Conservation (phyloP, 1,284 basidiomycete species). For the Irpex sp. region DNA sequence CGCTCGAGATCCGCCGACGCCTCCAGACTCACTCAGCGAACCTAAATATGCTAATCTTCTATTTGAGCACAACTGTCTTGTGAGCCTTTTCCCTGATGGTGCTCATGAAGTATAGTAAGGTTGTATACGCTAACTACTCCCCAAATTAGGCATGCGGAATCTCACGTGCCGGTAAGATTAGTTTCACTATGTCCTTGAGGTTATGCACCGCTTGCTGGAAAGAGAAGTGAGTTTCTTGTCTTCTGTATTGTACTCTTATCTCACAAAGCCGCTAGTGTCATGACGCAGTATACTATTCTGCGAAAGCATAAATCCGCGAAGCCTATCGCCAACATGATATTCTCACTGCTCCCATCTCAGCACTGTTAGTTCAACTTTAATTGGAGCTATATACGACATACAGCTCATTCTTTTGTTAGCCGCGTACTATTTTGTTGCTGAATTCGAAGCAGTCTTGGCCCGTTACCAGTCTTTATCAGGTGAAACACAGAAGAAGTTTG, state of each 20-base stretch:
- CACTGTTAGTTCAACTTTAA: background rate
- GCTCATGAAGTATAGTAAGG: background rate
- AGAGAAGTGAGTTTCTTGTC: constrained; percentile 5
- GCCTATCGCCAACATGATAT: background rate
- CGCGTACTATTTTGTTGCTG: background rate
- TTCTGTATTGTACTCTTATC: background rate
- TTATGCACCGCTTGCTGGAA: constrained; percentile 12
- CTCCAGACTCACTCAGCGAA: constrained; percentile 12
- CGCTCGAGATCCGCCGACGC: constrained; percentile 8
- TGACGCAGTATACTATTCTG: background rate
- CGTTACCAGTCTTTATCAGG: background rate
- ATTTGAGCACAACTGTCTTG: constrained; percentile 17
- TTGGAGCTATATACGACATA: background rate
- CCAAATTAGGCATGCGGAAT: constrained; percentile 6
- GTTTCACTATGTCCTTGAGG: constrained; percentile 7
- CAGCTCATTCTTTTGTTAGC: background rate
- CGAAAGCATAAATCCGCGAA: background rate
- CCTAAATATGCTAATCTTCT: constrained; percentile 17
- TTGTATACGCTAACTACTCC: background rate
- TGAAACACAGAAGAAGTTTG: background rate
- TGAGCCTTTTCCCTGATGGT: background rate
- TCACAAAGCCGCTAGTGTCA: background rate
- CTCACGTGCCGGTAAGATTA: constrained; percentile 3
- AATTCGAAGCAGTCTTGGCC: background rate
- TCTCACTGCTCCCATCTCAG: background rate